Base-by-base conservation (phyloP, 345 rosid genomes). In the Gossypium sturtianum region DNA sequence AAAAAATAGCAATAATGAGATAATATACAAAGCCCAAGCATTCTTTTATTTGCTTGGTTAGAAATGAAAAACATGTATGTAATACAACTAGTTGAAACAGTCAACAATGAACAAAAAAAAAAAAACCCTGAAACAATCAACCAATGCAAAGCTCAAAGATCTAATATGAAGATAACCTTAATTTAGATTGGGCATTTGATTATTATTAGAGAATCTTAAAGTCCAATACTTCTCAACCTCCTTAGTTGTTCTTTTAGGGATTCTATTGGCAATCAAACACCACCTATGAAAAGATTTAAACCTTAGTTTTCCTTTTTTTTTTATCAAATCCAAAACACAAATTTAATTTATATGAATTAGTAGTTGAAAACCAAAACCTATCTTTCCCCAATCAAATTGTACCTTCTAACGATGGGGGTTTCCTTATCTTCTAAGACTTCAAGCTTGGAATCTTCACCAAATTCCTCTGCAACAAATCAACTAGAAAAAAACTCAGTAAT, bases 161-260 rank as follows among this genome's bases (percentile, higher is more conserved):
- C 1, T 47, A 13, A 47, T 9, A 9, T 47, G 51, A 47, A 47
- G 15, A 47, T 47, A 47, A 53, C 23, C 58, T 20, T 53, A 53
- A 7, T n/a, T 53, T 17, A 10, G 0, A 19, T 20, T 19, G 22
- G 17, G 79, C 75, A 77, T 67, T 75, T 59, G 34, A 72, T 80
- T 29, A 75, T 65, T 53, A 8, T n/a, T 53, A 22, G 87, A 83
- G 53, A 66, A 82, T 78, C 85, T 85, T 59, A 87, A 79, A 70
- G 86, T 85, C 90, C 89, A 87, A 71, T 82, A 83, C 77, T 83
- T 85, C 79, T 87, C 82, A 75, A 87, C 82, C 75, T 87, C 88
- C 78, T 87, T 85, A 11, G 87, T 87, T 66, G 86, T 77, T 79
- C 87, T 87, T 74, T 86, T 88, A 7, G 87, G 87, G 68, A 87